A percentile compares a stretch with the other conserved stretches of the same genome.
These are phyloP conservation scores for Boeremia exigua DNA, from an alignment of 2,329 filamentous ascomycete species.

Conservation along the genomic window DNA sequence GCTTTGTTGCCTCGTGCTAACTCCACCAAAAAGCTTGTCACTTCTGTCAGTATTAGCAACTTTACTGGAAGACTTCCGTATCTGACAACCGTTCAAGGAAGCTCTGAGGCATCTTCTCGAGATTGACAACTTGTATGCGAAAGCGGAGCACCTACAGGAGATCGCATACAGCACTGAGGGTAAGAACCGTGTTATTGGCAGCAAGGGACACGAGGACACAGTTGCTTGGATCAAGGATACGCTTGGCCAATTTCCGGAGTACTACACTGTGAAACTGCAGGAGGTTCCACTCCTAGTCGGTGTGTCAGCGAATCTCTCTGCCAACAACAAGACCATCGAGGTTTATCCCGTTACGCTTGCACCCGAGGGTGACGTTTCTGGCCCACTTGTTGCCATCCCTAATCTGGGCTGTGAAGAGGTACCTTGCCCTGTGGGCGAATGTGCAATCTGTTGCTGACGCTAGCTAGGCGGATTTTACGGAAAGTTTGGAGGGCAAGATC, in stretches of 20 bases:
- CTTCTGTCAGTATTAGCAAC: conserved; percentile 24
- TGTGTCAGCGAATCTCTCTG: conserved; percentile 35
- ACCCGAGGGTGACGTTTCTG: conserved; percentile 39
- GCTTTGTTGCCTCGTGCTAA: conserved; percentile 31
- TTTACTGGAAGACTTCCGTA: background rate
- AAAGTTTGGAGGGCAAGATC: conserved; percentile 65
- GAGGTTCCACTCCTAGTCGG: conserved; percentile 32
- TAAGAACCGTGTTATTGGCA: conserved; percentile 51
- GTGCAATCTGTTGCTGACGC: background rate
- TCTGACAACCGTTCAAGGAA: conserved; percentile 21
- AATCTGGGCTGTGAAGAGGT: conserved; percentile 46
- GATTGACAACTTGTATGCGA: conserved; percentile 35
- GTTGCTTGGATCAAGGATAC: conserved; percentile 46
- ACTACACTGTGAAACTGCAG: conserved; percentile 48
- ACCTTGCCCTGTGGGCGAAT: background rate
- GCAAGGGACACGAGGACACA: conserved; percentile 49
- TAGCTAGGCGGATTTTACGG: conserved; percentile 64
- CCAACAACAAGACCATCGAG: conserved; percentile 37
- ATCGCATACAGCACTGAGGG: conserved; percentile 49
- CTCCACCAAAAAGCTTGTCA: conserved; percentile 30
- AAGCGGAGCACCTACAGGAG: conserved; percentile 44
- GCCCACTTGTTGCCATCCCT: conserved; percentile 38
- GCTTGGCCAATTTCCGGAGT: conserved; percentile 40
- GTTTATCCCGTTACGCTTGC: conserved; percentile 38
- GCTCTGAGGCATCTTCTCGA: conserved; percentile 32